Base-by-base conservation (phyloP, 2,329 filamentous ascomycete genomes). In the Achaetomium macrosporum region DNA sequence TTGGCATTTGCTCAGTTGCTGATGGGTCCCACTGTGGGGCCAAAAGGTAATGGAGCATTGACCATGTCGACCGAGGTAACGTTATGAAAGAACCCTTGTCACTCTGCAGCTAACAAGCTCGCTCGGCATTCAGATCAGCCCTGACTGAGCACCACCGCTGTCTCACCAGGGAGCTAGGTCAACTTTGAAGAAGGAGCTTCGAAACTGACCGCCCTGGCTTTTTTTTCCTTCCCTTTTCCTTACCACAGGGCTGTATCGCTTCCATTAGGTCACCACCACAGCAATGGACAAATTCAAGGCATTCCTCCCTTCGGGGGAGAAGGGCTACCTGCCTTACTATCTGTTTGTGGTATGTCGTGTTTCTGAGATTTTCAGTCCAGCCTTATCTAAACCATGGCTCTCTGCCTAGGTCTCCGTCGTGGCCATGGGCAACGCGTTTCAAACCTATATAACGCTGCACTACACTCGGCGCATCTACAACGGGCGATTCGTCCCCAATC, bases 381-480 rank as follows among this genome's bases (percentile, higher is more conserved):
- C 35, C n/a, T 8, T 13, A 16, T 39, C 45, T 16, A 33, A 44
- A 33, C 63, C 56, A 54, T 47, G 41, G 30, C 25, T 44, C 17
- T 11, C 19, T 1, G 2, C 48, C 25, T 59, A 96, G 92, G 80
- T 95, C 66, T 90, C 90, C 52, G 66, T 90, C 52, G 80, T 95
- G 53, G 90, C 92, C 30, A 77, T 93, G 54, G 85, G 82, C 64
- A 99, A 99, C 76, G 87, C 84, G 35, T 68, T 95, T 43, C 91
- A 96, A 75, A 83, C 88, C 66, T 95, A 95, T 72, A 65, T 75
- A 35, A 95, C 90, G 16, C 78, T 91, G 3, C 77, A 84, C 68
- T 95, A 88, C 73, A 90, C 90, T 8, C 83, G 85, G n/a, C 86
- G 89, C 68, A 82, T 97, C 65, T 99, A 97, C 76, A 82, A 85